phyloP scores from a whole-genome alignment of 2,329 filamentous ascomycete genomes.

The Trichothecium roseum region DNA sequence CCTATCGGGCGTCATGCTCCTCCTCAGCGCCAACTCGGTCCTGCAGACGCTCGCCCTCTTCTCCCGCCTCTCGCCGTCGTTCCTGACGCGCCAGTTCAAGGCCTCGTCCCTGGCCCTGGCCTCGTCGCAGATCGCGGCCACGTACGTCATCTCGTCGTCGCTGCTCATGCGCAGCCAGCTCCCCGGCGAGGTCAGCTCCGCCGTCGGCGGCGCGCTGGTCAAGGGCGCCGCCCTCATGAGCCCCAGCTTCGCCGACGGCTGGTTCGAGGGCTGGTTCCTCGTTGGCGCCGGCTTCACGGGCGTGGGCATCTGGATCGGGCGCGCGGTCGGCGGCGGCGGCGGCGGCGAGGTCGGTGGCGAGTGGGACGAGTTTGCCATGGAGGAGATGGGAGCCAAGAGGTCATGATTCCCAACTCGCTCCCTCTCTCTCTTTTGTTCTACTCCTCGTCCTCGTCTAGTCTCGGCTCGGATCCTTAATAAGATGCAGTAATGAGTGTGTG shows the following conservation, averaged over 20 bases:
- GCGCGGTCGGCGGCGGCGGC: conserved; percentile 37
- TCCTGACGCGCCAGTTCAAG: conserved; percentile 61
- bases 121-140: conserved; percentile 70
- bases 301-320: conserved; percentile 62
- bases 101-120: conserved; percentile 64
- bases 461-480: too few relatives aligned
- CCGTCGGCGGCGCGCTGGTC: conserved; percentile 67
- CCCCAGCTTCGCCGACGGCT: conserved; percentile 50
- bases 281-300: conserved; percentile 55
- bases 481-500: too few relatives aligned
- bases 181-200: conserved; percentile 64
- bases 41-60: conserved; percentile 81
- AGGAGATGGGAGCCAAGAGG: conserved; percentile 64
- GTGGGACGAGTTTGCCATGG: conserved; percentile 49
- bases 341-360: conserved; percentile 33
- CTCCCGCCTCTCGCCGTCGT: conserved; percentile 63
- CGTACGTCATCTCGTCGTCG: conserved; percentile 75
- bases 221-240: conserved; percentile 53
- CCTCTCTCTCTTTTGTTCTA: too few relatives aligned
- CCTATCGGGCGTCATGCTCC: conserved; percentile 71
- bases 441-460: too few relatives aligned
- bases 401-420: conserved; percentile 28
- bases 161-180: conserved; percentile 70
- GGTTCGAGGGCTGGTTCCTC: conserved; percentile 86
- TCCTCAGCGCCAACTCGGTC: conserved; percentile 71